Percentiles rank a stretch among this genome's conserved stretches.
Conservation (phyloP, 2,329 filamentous ascomycete genomes). For the Hyphodiscus sp. region DNA sequence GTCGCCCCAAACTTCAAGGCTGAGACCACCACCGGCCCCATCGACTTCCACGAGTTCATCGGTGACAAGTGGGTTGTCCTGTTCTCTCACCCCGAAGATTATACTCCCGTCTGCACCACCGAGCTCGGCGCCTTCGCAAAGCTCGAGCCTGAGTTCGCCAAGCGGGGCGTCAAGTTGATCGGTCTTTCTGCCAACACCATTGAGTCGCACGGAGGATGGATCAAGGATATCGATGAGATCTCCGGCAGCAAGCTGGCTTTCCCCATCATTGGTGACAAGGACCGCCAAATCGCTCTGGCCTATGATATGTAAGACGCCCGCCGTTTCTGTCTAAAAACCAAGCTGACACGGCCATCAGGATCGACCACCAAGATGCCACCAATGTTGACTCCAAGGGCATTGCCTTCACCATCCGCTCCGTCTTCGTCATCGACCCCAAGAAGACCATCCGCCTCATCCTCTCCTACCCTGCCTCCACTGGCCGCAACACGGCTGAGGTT, state of each 20-base stretch:
- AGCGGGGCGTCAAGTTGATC: constrained; percentile 84
- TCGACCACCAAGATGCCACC: constrained; percentile 74
- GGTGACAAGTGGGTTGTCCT: constrained; percentile 74
- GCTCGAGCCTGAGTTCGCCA: constrained; percentile 79
- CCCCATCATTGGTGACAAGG: constrained; percentile 77
- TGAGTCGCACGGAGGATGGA: constrained; percentile 79
- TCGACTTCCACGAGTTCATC: constrained; percentile 79
- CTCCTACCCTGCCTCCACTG: constrained; percentile 86
- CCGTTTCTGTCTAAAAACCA: background rate
- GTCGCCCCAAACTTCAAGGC: constrained; percentile 77
- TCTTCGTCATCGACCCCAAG: constrained; percentile 89
- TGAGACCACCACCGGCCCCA: constrained; percentile 69
- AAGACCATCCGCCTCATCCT: constrained; percentile 93
- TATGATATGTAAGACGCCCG: constrained; percentile 64
- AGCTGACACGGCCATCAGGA: constrained; percentile 35
- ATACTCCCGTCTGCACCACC: constrained; percentile 92
- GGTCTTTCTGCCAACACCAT: constrained; percentile 84
- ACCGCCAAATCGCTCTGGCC: constrained; percentile 66
- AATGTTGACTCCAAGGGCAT: constrained; percentile 78
- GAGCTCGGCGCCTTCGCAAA: constrained; percentile 92
- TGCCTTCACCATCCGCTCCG: constrained; percentile 89
- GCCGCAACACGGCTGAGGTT: constrained; percentile 75
- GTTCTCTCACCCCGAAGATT: constrained; percentile 84
- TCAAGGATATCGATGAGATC: constrained; percentile 80
- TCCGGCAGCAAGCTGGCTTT: constrained; percentile 63